Base-by-base conservation (phyloP, 2,329 filamentous ascomycete genomes). In the Fusarium musae region DNA sequence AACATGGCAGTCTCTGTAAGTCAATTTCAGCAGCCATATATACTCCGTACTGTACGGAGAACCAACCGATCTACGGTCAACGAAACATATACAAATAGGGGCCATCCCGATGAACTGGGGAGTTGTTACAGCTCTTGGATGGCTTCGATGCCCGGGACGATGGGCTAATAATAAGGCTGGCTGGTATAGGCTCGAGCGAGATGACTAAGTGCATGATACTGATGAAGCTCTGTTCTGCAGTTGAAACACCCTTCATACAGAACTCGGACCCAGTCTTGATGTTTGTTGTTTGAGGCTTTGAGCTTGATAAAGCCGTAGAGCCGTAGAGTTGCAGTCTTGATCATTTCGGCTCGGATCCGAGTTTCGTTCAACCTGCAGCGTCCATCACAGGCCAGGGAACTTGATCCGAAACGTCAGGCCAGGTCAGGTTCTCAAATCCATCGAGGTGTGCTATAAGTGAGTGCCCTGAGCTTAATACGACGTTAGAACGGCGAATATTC, bases 171-270 rank as follows among this genome's bases (percentile, higher is more conserved):
- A 69, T 54, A 66, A 70, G 67, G 64, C 69, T 75, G 63, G 56
- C 58, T 69, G 34, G 28, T 19, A 17, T 19, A 26, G 62, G 63
- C 64, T 69, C 68, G 50, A 59, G 60, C 66, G 63, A 70, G 56
- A 63, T 63, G 64, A 47, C 50, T 37, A 42, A 36, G 36, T 65
- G 66, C 66, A 70, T 69, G 40, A 56, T 47, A 70, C 63, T 54
- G 61, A 65, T 50, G 59, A 71, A 60, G 54, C 58, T 52, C n/a
- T 32, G 34, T 49, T 40, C 34, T 49, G 26, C 28, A 54, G 58
- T 71, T 66, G 71, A 73, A 73, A 74, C 71, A 53, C 56, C 59
- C 53, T 65, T 73, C 70, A 71, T 49, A 68, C 68, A 70, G 36
- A 50, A 49, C 52, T 28, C 37, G 46, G 54, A 42, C 46, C 63